These are phyloP conservation scores for Aspergillus quadrilineatus DNA, from an alignment of 2,329 filamentous ascomycete species.

Conservation along the genomic window DNA sequence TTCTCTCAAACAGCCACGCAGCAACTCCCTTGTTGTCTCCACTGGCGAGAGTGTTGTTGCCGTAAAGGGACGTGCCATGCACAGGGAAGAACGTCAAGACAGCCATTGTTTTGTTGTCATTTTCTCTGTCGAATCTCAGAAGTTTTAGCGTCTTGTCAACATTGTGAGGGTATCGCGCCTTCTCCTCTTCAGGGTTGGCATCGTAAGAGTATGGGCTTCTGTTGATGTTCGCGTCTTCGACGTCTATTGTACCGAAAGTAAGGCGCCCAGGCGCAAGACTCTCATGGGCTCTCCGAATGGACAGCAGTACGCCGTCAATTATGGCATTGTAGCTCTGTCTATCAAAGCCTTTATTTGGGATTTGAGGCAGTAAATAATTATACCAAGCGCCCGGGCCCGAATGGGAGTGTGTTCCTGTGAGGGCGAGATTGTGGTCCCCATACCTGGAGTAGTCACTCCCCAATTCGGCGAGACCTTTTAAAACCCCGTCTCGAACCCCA, in stretches of 20 bases:
- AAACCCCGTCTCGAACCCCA: slow-evolving; percentile 80
- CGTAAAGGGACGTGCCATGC: slow-evolving; percentile 85
- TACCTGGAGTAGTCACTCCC: slow-evolving; percentile 75
- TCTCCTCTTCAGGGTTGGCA: slow-evolving; percentile 76
- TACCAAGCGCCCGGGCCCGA: slow-evolving; percentile 89
- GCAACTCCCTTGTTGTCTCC: slow-evolving; percentile 98
- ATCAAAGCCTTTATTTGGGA: slow-evolving; percentile 83
- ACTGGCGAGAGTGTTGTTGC: slow-evolving; percentile 86
- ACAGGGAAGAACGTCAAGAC: slow-evolving; percentile 88
- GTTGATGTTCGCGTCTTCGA: slow-evolving; percentile 80
- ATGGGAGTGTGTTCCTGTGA: slow-evolving; percentile 92
- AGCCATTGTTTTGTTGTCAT: slow-evolving; percentile 74
- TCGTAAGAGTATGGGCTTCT: slow-evolving; percentile 85
- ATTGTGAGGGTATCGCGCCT: slow-evolving; percentile 63
- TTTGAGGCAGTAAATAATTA: slow-evolving; percentile 90
- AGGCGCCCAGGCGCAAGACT: slow-evolving; percentile 68
- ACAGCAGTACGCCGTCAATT: slow-evolving; percentile 78
- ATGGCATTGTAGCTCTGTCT: slow-evolving; percentile 85
- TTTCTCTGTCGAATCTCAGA: slow-evolving; percentile 71
- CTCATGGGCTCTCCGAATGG: slow-evolving; percentile 77
- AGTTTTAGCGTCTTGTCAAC: slow-evolving; percentile 78
- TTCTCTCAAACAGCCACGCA: slow-evolving; percentile 77
- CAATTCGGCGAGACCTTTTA: slow-evolving; percentile 68
- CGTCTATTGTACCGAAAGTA: slow-evolving; percentile 66
- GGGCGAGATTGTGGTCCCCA: slow-evolving; percentile 74